Evolutionary conservation across 2,329 filamentous ascomycete species (phyloP), one percentile per base, ranked within the genome.

Genomic region (Ceratocystiopsis sp.): DNA sequence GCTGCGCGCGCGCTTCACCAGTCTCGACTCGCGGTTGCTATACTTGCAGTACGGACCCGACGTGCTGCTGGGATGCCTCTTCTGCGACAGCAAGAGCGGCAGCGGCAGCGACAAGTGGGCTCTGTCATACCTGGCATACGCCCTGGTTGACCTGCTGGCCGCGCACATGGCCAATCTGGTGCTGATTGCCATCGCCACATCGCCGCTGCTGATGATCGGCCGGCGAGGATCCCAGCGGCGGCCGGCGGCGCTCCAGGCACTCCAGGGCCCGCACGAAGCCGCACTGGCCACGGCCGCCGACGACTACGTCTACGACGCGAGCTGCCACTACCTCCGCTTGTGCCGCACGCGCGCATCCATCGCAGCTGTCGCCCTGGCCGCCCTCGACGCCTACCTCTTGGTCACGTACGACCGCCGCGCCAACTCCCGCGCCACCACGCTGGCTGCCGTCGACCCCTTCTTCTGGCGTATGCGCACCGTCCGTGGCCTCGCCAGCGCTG

Each of bases 41-140:
- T 96, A 95, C 62, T 69, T 93, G 42, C 77, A 81, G 46, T 93
- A 77, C 60, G 91, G 91, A 3, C 84, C 86, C 0, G 68, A 73
- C 33, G 75, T 79, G 10, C 59, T 96, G 35, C 67, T 78, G 18
- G 67, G 75, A 46, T 96, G 87, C 59, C 71, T 75, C n/a, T 94
- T 93, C 64, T 95, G 87, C 69, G 42, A 25, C 69, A 46, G 44
- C 37, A 41, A 42, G 35, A 38, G 35, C 21, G 48, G 45, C 39
- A 41, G 38, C n/a, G 18, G 18, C 35, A 68, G 64, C 41, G 62
- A 74, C n/a, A 78, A 83, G 46, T 75, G 82, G 40, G 69, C 75
- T 6, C 66, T 64, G 35, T 75, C 72, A 37, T 95, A 86, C 64
- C 69, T 93, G 40, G 72, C 83, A 57, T 96, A 93, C 61, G 79